Percentiles rank a stretch among this genome's conserved stretches.
Evolutionary conservation across 2,329 filamentous ascomycete species (phyloP).

Genomic region (Aurifilum marmelostoma): DNA sequence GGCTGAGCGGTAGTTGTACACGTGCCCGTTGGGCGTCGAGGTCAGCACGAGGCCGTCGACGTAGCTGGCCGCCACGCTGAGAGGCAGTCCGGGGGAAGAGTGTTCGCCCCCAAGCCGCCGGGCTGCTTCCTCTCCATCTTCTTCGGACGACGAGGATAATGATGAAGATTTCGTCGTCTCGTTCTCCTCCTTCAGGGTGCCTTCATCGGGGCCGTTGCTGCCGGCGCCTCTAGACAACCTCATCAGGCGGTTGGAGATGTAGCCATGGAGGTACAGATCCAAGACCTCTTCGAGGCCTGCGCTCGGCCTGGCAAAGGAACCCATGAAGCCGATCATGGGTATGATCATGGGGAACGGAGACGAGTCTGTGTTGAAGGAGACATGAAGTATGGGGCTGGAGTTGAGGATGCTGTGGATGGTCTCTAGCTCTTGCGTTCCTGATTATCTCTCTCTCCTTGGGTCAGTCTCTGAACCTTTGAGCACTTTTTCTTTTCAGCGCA

Average conservation of each 20-base stretch:
- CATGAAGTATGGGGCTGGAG: conserved; percentile 73
- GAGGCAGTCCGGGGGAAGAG: conserved; percentile 60
- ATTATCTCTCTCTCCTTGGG: conserved; percentile 4
- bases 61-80: conserved; percentile 72
- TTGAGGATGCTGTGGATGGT: conserved; percentile 79
- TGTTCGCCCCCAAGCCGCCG: conserved; percentile 27
- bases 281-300: conserved; percentile 65
- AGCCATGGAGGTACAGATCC: conserved; percentile 82
- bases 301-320: conserved; percentile 66
- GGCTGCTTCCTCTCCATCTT: conserved; percentile 19
- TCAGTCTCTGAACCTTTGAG: conserved; percentile 2
- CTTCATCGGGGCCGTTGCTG: too few species aligned
- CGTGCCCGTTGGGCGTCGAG: conserved; percentile 77
- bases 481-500: neutral
- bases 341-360: conserved; percentile 76
- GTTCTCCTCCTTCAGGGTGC: neutral
- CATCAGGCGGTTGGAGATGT: conserved; percentile 77
- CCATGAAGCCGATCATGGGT: conserved; percentile 86
- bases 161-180: neutral
- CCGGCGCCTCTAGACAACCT: conserved; percentile 53
- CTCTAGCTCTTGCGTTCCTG: conserved; percentile 71
- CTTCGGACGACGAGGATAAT: conserved; percentile 21
- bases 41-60: conserved; percentile 80
- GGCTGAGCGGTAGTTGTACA: conserved; percentile 84
- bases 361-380: conserved; percentile 69